A percentile compares a stretch with the other conserved stretches of the same genome.
These are phyloP conservation scores for Beta macrorhiza DNA, from an alignment of 179 eudicot genomes.

Conservation along the genomic window DNA sequence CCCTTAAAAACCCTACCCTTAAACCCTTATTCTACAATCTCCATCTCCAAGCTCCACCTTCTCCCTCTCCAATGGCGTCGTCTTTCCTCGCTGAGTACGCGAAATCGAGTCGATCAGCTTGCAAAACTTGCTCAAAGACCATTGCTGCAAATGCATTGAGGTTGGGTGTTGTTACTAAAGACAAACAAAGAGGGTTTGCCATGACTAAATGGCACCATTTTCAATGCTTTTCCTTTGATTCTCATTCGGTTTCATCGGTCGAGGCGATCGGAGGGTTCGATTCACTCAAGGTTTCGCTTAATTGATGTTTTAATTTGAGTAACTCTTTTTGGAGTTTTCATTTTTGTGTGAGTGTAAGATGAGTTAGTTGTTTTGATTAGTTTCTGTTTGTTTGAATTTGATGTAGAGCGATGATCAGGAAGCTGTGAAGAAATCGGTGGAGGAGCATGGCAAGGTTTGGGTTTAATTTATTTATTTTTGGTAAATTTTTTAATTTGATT, in stretches of 20 bases:
- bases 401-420: slow-evolving; percentile 62
- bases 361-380: background rate
- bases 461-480: slow-evolving; percentile 21
- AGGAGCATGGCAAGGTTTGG: slow-evolving; percentile 25
- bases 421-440: slow-evolving; percentile 39
- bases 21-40: background rate
- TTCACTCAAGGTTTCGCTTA: slow-evolving; percentile 49
- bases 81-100: slow-evolving; percentile 69
- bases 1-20: slow-evolving; percentile 4
- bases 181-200: slow-evolving; percentile 49
- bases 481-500: background rate
- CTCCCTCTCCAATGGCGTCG: slow-evolving; percentile 34
- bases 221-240: slow-evolving; percentile 42
- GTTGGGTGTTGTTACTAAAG: slow-evolving; percentile 50
- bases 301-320: background rate
- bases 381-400: background rate
- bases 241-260: slow-evolving; percentile 35
- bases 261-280: slow-evolving; percentile 54
- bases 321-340: background rate
- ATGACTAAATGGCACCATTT: slow-evolving; percentile 71
- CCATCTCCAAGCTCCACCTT: background rate
- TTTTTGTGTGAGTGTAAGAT: background rate
- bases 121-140: slow-evolving; percentile 56
- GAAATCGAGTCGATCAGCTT: slow-evolving; percentile 59
- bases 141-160: slow-evolving; percentile 46